phyloP scores from a whole-genome alignment of 2,329 filamentous ascomycete genomes.

The Emergomyces orientalis region DNA sequence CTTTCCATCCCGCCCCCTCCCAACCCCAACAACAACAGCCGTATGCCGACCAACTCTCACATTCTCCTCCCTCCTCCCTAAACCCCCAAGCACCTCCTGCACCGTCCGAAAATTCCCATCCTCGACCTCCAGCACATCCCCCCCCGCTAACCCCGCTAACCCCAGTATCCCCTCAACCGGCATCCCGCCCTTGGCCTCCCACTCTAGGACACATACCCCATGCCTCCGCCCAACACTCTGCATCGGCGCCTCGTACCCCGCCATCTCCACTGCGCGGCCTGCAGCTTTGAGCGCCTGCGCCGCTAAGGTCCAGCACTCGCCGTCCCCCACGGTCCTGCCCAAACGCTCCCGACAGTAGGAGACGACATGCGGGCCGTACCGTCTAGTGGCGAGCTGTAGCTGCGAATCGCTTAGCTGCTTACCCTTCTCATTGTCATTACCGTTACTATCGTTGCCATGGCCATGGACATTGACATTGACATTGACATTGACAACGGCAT shows the following conservation, averaged over 20 bases:
- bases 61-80: constrained; percentile 16
- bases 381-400: constrained; percentile 17
- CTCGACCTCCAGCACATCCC: constrained; percentile 27
- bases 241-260: constrained; percentile 24
- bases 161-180: constrained; percentile 17
- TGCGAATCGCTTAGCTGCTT: constrained; percentile 14
- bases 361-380: constrained; percentile 25
- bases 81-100: constrained; percentile 1
- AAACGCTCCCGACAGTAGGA: constrained; percentile 23
- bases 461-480: too few species aligned
- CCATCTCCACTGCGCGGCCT: constrained; percentile 19
- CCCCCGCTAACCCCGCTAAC: constrained; percentile 22
- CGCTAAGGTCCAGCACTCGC: constrained; percentile 34
- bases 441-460: too few species aligned
- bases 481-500: too few species aligned
- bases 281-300: constrained; percentile 20
- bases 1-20: background rate
- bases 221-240: constrained; percentile 24
- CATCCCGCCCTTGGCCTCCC: constrained; percentile 14
- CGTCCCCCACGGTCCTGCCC: constrained; percentile 28
- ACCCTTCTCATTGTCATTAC: constrained; percentile 16
- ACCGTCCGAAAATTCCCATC: constrained; percentile 21
- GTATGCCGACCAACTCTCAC: constrained; percentile 3
- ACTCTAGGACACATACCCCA: constrained; percentile 22
- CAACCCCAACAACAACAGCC: constrained; percentile 1